Base-by-base conservation (phyloP, 352 stramenopile genomes). In the Thalassiosira oceanica region DNA sequence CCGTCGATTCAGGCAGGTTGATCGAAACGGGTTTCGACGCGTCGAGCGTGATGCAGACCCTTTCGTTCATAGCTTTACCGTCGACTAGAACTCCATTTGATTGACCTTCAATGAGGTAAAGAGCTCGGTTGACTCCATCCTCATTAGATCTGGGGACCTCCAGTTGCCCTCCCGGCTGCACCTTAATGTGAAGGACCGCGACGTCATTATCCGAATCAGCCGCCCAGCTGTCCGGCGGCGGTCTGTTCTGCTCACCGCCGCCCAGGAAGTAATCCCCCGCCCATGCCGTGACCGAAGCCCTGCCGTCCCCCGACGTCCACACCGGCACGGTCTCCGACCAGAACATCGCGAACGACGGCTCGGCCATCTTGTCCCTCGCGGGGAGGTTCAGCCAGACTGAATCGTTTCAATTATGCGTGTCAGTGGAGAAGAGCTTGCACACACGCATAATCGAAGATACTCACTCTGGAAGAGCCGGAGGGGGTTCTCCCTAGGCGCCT, bases 361-460 rank as follows among this genome's bases (percentile, higher is more conserved):
- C 27, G 28, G 66, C 50, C 43, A 87, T 69, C 60, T 91, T 91
- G 10, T 73, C 16, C 23, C 45, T 18, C 1, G 45, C 37, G 6
- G 81, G 81, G 7, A 91, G 28, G 68, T 92, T 91, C 18, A 94
- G 52, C 88, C 88, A 94, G n/a, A n/a, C n/a, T n/a, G n/a, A n/a
- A n/a, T n/a, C n/a, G n/a, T n/a, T n/a, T n/a, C n/a, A n/a, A n/a
- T n/a, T n/a, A n/a, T n/a, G n/a, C n/a, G n/a, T n/a, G n/a, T n/a
- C n/a, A n/a, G n/a, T n/a, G n/a, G n/a, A n/a, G n/a, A n/a, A n/a
- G n/a, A n/a, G n/a, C n/a, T n/a, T n/a, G n/a, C n/a, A n/a, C n/a
- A n/a, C n/a, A n/a, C n/a, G n/a, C n/a, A n/a, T n/a, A n/a, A n/a
- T n/a, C n/a, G n/a, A n/a, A n/a, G 1, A 87, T 54, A 66, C 83